Evolutionary conservation across 2,329 filamentous ascomycete genomes (phyloP), one percentile per base, ranked within the genome.

Genomic region (Cladophialophora carrionii): DNA sequence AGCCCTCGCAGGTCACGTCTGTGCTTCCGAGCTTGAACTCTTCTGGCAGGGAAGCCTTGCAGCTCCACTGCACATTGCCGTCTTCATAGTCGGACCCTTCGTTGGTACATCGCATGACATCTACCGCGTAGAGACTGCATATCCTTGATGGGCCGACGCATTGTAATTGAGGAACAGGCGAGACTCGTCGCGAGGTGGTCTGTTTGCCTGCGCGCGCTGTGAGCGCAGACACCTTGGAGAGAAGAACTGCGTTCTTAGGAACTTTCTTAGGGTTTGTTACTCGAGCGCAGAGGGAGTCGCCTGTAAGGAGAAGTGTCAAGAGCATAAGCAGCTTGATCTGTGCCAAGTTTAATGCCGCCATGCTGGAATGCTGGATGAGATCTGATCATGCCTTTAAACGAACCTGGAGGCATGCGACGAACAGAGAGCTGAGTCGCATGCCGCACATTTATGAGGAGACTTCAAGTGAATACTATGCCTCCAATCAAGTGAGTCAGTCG

Each of bases 1-100:
- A 98, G 10, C 95, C 94, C 75, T 99, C 94, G 77, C 95, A 99
- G 10, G 92, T 82, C 62, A 98, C 94, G 68, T 98, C 93, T 10
- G 94, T 97, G 67, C 85, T 84, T 63, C 91, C 93, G 31, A 98
- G 86, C 77, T 88, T 89, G 77, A 88, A 87, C 70, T 88, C 86
- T 10, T 81, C 76, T 0, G 87, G 86, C 0, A 88, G 76, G 2
- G 81, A 80, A 4, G 87, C 85, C n/a, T 86, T 87, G 78, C 94
- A 99, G 31, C 90, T 91, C 94, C 94, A 99, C 78, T 96, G 89
- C 43, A 97, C 84, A 75, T 96, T 90, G 77, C 95, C 88, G 51
- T 81, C 76, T 68, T 87, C 86, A 80, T 97, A 97, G 66, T 89
- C 89, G 32, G 86, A 82, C 66, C 94, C 95, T 66, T 89, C 84